Conservation (phyloP, 2,329 filamentous ascomycete genomes). For the Didymella lethalis region DNA sequence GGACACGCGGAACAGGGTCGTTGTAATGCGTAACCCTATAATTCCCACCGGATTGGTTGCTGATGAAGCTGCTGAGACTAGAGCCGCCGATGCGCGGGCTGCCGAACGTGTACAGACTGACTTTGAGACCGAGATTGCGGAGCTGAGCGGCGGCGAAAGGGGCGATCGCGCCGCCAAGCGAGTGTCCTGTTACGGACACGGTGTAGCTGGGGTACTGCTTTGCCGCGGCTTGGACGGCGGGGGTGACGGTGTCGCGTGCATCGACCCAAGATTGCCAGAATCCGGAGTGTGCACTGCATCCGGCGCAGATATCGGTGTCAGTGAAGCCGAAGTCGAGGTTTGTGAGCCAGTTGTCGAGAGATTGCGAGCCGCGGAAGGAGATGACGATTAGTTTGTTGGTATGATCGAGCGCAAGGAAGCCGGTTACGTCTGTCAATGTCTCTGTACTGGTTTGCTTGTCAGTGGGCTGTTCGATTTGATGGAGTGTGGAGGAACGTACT, state of each 20-base stretch:
- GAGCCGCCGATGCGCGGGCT: slow-evolving; percentile 71
- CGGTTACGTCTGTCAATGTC: slow-evolving; percentile 54
- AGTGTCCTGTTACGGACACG: slow-evolving; percentile 71
- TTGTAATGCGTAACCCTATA: slow-evolving; percentile 72
- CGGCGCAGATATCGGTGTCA: slow-evolving; percentile 53
- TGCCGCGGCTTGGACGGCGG: slow-evolving; percentile 56
- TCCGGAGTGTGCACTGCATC: slow-evolving; percentile 66
- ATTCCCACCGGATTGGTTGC: slow-evolving; percentile 60
- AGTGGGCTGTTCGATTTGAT: slow-evolving; percentile 2
- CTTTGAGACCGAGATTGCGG: slow-evolving; percentile 34
- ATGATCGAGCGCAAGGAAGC: slow-evolving; percentile 56
- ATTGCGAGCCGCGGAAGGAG: slow-evolving; percentile 65
- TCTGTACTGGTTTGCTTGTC: slow-evolving; percentile 19
- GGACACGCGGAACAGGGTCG: slow-evolving; percentile 73
- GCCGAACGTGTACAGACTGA: slow-evolving; percentile 66
- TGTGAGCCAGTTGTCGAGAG: slow-evolving; percentile 68
- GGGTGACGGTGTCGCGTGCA: slow-evolving; percentile 54
- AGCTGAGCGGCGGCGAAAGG: slow-evolving; percentile 66
- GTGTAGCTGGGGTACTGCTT: slow-evolving; percentile 60
- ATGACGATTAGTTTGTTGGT: slow-evolving; percentile 64
- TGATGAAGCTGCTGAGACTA: slow-evolving; percentile 65
- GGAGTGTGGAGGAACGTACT: slow-evolving; percentile 13
- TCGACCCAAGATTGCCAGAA: slow-evolving; percentile 68
- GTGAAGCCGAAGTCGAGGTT: slow-evolving; percentile 58
- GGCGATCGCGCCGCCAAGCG: slow-evolving; percentile 71